Base-by-base conservation (phyloP, 352 stramenopile genomes). In the Pythium brachiatum region DNA sequence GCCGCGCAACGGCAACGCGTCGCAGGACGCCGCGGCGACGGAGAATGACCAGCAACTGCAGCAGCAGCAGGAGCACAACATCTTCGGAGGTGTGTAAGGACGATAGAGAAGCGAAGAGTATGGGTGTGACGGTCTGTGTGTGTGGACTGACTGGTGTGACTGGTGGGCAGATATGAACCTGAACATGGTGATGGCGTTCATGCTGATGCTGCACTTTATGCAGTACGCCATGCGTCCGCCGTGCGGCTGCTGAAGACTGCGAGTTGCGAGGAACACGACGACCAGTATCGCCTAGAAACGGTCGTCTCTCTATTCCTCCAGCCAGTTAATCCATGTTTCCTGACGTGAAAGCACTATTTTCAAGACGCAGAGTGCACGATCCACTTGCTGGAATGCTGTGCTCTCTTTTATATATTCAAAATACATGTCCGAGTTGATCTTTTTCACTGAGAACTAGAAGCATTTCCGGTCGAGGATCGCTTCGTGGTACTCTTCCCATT, bases 401-500 rank as follows among this genome's bases (percentile, higher is more conserved):
- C 39, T 15, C 16, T 63, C 15, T 7, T 39, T 61, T 15, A 47
- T 47, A 47, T 47, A 47, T 47, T 47, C 15, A 4, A n/a, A 47
- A 47, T 23, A 47, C 39, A 34, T 34, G 29, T 34, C 5, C 29
- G 29, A 11, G 29, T 34, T 34, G 29, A 34, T 34, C 29, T 34
- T 34, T 34, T 34, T 34, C 9, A 34, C 5, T 9, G 29, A 34
- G 5, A 34, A 9, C 15, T 41, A 94, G 66, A 93, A 93, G 62
- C 83, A 92, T 58, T 96, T 96, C 16, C 81, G 78, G 61, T 92
- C 79, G 51, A 95, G 64, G 44, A 96, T 94, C 32, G 78, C 72
- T 54, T 92, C 83, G 57, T 94, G 84, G 64, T 94, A 90, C 64
- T 96, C 88, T 73, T 96, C 87, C 87, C 86, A 96, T 61, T 96